Evolutionary conservation across 768 basidiomycete species (phyloP), one percentile per base, ranked within the genome.

Genomic region (Tricholoma sp.): DNA sequence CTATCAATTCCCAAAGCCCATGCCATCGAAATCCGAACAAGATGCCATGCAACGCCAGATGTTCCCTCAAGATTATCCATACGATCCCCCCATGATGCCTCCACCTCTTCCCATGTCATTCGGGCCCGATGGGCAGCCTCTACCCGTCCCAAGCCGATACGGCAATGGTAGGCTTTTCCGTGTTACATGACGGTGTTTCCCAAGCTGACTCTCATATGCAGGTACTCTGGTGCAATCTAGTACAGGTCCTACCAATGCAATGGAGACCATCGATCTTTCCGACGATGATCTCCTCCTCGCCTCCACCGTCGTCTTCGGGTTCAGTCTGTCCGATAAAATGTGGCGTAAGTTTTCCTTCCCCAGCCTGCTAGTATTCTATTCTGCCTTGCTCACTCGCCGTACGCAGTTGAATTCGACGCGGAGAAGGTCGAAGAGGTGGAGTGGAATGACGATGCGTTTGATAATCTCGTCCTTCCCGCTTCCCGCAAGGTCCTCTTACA

Each of bases 401-500:
- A 2, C 10, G 6, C 7, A 86, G 83, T 86, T 58, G 84, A 83
- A 63, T 82, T 87, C 62, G 76, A 81, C 47, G 77, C 86, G 5
- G 78, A 81, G 44, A 74, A 79, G 44, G 73, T 88, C 31, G 52
- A 69, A 17, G 72, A 75, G 3, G 81, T 89, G 31, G 70, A 74
- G 15, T 85, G 83, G 81, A 81, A 81, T 58, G 65, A 72, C 9
- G 78, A 81, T 18, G 83, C 84, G 1, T 85, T 83, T 64, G 68
- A 72, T n/a, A 79, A 81, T 58, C 76, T 85, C 32, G 83, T 85
- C 10, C 75, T 86, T n/a, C 78, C 80, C 7, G 62, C 70, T 3
- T 76, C 74, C 39, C 75, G 79, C 42, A 85, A 84, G 69, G 69
- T 76, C 13, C 76, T 84, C 2, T 71, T 84, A 20, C 78, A 77